Base-by-base conservation (phyloP, 2,329 filamentous ascomycete species). In the Pyrenochaeta sp. region DNA sequence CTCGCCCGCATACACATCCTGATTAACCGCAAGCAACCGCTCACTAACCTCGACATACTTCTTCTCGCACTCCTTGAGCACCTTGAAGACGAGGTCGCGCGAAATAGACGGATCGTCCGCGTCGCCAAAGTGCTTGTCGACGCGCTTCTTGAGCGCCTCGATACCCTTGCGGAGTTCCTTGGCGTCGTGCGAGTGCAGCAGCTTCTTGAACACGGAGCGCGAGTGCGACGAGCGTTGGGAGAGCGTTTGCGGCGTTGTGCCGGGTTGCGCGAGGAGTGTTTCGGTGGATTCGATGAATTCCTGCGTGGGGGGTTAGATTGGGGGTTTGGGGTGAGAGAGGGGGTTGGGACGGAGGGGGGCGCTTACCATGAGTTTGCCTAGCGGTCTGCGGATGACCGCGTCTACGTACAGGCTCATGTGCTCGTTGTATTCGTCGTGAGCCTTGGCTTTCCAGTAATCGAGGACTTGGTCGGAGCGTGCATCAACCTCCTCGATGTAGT, bases 121-220 rank as follows among this genome's bases (percentile, higher is more conserved):
- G 57, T 96, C 90, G 29, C 90, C 90, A 77, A 97, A 97, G 72
- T 97, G 93, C 76, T 97, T 99, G 74, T 97, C 93, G 1, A 97
- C 89, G 35, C 93, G 83, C 76, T 96, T 96, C 63, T 87, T 87
- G 56, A 97, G 78, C 40, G 89, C 83, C 62, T 96, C 90, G 57
- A 96, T 87, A n/a, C 93, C 92, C 67, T 92, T 91, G 53, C 88
- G 83, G 29, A 96, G 82, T 72, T 96, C 91, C 67, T 89, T 92
- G 14, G 79, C 79, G 69, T 97, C 93, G 69, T 94, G 89, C 30
- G 82, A 81, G 42, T 87, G 81, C 22, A 96, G 78, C 3, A 96
- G 76, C 74, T 96, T 96, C 78, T 92, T 93, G 68, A 94, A 95
- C 3, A 88, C 84, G 4, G 80, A 78, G 65, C 90, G 90, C 19